These are phyloP conservation scores for Alternaria sp. DNA, from an alignment of 2,329 filamentous ascomycete species.

Conservation along the genomic window DNA sequence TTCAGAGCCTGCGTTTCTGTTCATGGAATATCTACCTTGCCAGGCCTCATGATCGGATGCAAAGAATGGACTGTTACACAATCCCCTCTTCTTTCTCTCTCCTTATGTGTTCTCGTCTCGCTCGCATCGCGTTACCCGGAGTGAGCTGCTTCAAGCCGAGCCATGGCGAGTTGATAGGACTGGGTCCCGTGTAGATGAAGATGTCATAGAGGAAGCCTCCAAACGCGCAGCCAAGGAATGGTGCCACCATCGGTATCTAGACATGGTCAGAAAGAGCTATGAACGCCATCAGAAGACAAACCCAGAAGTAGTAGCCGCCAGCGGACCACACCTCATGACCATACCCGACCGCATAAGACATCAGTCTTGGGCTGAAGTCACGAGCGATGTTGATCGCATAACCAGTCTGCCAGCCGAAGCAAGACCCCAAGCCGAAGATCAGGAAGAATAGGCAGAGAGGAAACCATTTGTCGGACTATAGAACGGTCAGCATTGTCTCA, in stretches of 20 bases:
- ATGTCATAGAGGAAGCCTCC: constrained; percentile 42
- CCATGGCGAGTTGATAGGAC: constrained; percentile 71
- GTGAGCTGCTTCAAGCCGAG: constrained; percentile 65
- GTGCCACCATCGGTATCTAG: constrained; percentile 74
- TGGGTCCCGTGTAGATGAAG: constrained; percentile 70
- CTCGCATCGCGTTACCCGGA: constrained; percentile 28
- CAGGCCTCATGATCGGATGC: background rate
- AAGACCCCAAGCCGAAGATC: constrained; percentile 74
- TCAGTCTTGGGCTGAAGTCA: constrained; percentile 72
- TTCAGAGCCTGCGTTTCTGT: background rate
- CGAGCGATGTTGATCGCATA: constrained; percentile 77
- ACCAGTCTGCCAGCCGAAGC: constrained; percentile 78
- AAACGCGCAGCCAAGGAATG: constrained; percentile 63
- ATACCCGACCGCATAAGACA: constrained; percentile 72
- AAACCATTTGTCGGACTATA: constrained; percentile 44
- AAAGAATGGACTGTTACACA: constrained; percentile 13
- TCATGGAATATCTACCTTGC: background rate
- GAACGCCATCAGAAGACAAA: constrained; percentile 38
- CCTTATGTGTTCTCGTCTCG: constrained; percentile 25
- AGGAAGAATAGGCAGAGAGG: constrained; percentile 71
- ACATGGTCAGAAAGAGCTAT: background rate
- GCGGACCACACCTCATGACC: constrained; percentile 70
- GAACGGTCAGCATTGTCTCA: background rate
- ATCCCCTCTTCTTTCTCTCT: constrained; percentile 40
- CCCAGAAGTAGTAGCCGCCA: constrained; percentile 76